Percentiles rank a stretch among this genome's conserved stretches.
Conservation (phyloP, 1,284 basidiomycete species). For the Pulveroboletus sp. region DNA sequence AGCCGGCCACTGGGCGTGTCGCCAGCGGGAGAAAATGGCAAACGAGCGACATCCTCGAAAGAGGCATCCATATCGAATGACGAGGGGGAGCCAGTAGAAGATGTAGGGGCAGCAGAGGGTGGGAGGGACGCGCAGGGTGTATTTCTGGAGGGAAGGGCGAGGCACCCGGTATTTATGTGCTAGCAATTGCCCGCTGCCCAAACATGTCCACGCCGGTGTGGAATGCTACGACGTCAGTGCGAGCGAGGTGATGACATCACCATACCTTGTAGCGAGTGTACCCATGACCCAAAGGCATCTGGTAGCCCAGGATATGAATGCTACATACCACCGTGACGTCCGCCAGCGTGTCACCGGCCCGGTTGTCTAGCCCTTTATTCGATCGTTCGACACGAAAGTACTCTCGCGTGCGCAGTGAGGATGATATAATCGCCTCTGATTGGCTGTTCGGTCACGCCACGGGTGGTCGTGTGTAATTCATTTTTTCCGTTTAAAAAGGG, state of each 20-base stretch:
- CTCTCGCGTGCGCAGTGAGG: no score
- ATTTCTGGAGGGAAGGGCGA: not conserved
- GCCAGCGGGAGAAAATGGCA: not conserved
- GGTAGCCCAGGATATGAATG: no score
- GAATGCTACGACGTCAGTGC: conserved; percentile 1
- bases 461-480: conserved; percentile 2
- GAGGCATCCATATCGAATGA: conserved; percentile 4
- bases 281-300: no score
- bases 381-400: no score
- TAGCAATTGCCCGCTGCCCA: not conserved
- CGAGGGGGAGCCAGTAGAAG: not conserved
- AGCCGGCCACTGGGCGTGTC: not conserved
- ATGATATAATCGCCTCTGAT: conserved; percentile 20
- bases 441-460: conserved; percentile 29
- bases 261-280: not conserved
- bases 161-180: not conserved
- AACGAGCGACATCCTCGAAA: conserved; percentile 11
- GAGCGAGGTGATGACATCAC: not conserved
- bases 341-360: no score
- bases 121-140: not conserved
- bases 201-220: not conserved
- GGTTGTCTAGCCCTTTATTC: no score
- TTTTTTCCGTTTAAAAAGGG: conserved; percentile 17
- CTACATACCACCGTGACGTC: no score
- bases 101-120: not conserved